Base-by-base conservation (phyloP, 257 asterid species). In the Solanum virginianum region DNA sequence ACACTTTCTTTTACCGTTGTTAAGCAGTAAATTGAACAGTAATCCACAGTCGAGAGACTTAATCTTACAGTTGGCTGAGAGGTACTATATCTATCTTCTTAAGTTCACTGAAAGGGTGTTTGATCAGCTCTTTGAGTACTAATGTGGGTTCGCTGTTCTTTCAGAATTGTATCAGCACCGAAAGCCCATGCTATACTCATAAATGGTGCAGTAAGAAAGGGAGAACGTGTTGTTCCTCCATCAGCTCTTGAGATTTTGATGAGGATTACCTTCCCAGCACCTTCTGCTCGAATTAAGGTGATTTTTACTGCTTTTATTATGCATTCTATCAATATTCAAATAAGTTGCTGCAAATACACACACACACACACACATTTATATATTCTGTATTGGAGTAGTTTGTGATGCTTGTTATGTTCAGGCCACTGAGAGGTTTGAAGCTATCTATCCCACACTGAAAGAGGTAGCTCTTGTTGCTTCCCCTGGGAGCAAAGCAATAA, bases 401-500 rank as follows among this genome's bases (percentile, higher is more conserved):
- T 79, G 65, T 79, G 49, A 79, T 29, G 65, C 65, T 53, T 79
- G 83, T 79, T 79, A 79, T 79, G 26, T 14, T 24, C 80, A 94
- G 98, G 95, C 91, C 63, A 93, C 96, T 59, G 98, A 94, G 79
- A 93, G 98, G 89, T 95, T 95, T 85, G 95, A 92, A 89, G 92
- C 92, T n/a, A 85, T 96, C 57, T 96, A 92, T 90, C 97, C 97
- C 36, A 86, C 91, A 54, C 93, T 96, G 72, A 92, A 91, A 87
- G 96, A 92, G 84, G 92, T 93, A 65, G 95, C 99, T 57, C 95
- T 96, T 84, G 95, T 96, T 84, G 99, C 98, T 89, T 84, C 97
- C 66, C 92, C 93, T 55, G 97, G 99, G 85, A 94, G 99, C 93
- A 94, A 93, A 90, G 95, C 95, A 80, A 91, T 95, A 93, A 95